phyloP scores from a whole-genome alignment of 768 basidiomycete genomes.

The Pisolithus albus region DNA sequence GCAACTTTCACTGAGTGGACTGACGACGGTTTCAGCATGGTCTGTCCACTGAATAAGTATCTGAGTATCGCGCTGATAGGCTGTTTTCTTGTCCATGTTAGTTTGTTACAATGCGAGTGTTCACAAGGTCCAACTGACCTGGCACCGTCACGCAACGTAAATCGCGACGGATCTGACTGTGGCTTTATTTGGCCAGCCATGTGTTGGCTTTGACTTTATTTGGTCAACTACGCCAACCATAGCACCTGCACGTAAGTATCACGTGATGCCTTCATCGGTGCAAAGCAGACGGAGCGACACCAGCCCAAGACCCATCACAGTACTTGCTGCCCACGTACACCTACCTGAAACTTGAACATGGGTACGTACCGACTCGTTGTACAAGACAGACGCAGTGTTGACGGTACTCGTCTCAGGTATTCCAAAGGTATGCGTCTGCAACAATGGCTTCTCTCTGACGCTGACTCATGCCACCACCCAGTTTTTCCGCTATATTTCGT shows the following conservation, averaged over 20 bases:
- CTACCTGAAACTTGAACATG: slow-evolving; percentile 11
- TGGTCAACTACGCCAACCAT: too few relatives aligned
- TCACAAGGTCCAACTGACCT: too few relatives aligned
- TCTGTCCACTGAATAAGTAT: too few relatives aligned
- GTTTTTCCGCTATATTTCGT: slow-evolving; percentile 98
- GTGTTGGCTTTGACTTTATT: too few relatives aligned
- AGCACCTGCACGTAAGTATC: neutral
- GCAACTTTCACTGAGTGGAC: too few relatives aligned
- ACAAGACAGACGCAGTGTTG: neutral
- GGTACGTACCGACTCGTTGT: slow-evolving; percentile 9
- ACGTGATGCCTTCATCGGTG: neutral
- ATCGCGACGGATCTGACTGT: too few relatives aligned
- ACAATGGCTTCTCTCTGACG: neutral
- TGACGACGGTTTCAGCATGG: too few relatives aligned
- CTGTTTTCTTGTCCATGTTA: too few relatives aligned
- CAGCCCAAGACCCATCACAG: neutral
- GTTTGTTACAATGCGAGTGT: too few relatives aligned
- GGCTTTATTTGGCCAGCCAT: too few relatives aligned
- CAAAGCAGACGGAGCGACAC: neutral
- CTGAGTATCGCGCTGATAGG: too few relatives aligned
- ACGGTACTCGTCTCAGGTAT: slow-evolving; percentile 36
- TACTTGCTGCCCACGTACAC: slow-evolving; percentile 4
- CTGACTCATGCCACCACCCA: slow-evolving; percentile 26
- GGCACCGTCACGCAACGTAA: too few relatives aligned
- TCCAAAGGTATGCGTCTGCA: slow-evolving; percentile 47